A percentile compares a stretch with the other conserved stretches of the same genome.
Evolutionary conservation across 495 filamentous ascomycete genomes (phyloP).

Genomic region (Aspergillus nanangensis): DNA sequence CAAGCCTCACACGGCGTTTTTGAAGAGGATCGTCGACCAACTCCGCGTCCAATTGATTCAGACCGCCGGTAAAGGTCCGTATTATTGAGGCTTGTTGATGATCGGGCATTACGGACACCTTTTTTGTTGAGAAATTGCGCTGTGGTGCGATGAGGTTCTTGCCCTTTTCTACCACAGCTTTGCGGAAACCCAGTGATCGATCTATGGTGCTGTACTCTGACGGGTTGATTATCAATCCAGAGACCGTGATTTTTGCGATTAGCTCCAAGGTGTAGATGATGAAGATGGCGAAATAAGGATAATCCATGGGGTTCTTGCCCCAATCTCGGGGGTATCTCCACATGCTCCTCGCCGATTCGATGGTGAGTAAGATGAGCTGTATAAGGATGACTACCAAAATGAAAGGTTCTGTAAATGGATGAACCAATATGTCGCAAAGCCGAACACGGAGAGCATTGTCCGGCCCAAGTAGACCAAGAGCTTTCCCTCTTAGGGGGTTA

Average conservation of each 20-base stretch:
- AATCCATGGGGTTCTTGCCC: constrained; percentile 70
- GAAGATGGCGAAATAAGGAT: constrained; percentile 76
- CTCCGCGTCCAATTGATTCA: constrained; percentile 51
- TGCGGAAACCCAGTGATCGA: constrained; percentile 63
- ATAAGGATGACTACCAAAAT: constrained; percentile 84
- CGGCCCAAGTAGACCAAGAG: constrained; percentile 78
- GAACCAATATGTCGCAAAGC: constrained; percentile 84
- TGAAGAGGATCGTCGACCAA: constrained; percentile 64
- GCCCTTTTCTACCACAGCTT: constrained; percentile 70
- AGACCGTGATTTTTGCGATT: constrained; percentile 77
- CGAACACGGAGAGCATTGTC: constrained; percentile 67
- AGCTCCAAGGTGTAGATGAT: constrained; percentile 88
- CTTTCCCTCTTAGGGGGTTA: constrained; percentile 85
- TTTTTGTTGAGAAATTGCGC: constrained; percentile 60
- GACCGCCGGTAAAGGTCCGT: constrained; percentile 71
- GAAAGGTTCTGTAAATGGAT: constrained; percentile 79
- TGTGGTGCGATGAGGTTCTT: constrained; percentile 74
- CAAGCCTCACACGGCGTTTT: constrained; percentile 77
- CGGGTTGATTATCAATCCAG: constrained; percentile 85
- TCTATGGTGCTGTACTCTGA: constrained; percentile 78
- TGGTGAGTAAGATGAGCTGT: constrained; percentile 79
- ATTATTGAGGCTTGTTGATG: constrained; percentile 65
- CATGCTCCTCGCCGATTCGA: constrained; percentile 71
- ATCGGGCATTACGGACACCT: constrained; percentile 30
- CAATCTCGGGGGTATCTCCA: constrained; percentile 53